Base-by-base conservation (phyloP, 352 stramenopile genomes). In the Proteromonas lacertae region DNA sequence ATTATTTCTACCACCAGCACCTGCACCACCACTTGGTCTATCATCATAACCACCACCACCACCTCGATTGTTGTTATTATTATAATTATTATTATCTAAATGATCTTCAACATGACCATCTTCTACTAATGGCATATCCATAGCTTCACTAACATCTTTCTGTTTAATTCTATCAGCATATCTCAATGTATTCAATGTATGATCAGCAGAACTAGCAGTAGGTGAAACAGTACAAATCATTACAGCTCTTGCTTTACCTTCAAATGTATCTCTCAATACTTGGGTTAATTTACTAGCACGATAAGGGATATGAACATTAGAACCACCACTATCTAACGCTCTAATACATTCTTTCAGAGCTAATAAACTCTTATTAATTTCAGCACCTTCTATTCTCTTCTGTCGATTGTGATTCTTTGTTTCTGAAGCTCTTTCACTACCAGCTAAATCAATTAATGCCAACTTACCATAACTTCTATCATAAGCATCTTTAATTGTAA, bases 161-260 rank as follows among this genome's bases (percentile, higher is more conserved):
- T 92, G 73, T 48, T 95, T 95, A 19, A 95, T 75, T 12, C 77
- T 65, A 53, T 95, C 77, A 1, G 80, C 80, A 48, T 93, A 95
- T 3, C 80, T 60, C 3, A 95, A 59, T 1, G 82, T 95, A 48
- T 95, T 95, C 17, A 93, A 47, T 2, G 80, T 93, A 52, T 95
- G 80, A 46, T 95, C 82, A 0, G 75, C 66, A 1, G 69, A 75
- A 2, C 67, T 88, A 0, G 69, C 69, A 17, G 68, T 79, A 0
- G 82, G 82, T 2, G 70, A 89, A 0, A 95, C 66, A 0, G 69
- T 77, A 0, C 77, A 76, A 52, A 96, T 92, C 80, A 96, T 96
- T 9, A 88, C 80, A 4, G 80, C 93, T 32, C 73, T 70, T 9
- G 77, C 72, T 41, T 70, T 64, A 4, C 77, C 81, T 19, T 59